phyloP scores from a whole-genome alignment of 495 filamentous ascomycete genomes.

The Talaromyces thailandensis region DNA sequence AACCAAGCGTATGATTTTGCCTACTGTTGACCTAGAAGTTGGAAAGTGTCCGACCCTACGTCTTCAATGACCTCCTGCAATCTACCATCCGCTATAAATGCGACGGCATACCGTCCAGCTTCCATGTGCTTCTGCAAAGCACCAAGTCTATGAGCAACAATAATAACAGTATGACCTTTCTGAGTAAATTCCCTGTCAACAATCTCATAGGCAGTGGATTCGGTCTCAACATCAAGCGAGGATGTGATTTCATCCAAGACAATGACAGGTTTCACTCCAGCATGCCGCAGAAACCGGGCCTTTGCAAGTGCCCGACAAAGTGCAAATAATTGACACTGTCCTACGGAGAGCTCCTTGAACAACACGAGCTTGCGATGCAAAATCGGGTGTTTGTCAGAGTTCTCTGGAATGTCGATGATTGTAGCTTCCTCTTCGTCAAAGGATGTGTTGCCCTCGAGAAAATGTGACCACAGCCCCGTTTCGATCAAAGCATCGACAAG shows the following conservation, averaged over 20 bases:
- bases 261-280: slow-evolving; percentile 1
- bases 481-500: slow-evolving; percentile 28
- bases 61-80: neutral
- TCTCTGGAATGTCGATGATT: neutral
- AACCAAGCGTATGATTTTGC: neutral
- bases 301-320: slow-evolving; percentile 1
- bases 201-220: neutral
- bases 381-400: neutral
- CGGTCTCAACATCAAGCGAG: slow-evolving; percentile 6
- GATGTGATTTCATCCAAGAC: slow-evolving; percentile 7
- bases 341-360: neutral
- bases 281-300: neutral
- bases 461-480: slow-evolving; percentile 27
- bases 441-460: slow-evolving; percentile 13
- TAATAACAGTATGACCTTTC: slow-evolving; percentile 4
- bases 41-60: neutral
- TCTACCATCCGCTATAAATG: neutral
- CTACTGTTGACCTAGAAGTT: neutral
- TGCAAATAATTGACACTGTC: neutral
- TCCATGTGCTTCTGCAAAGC: neutral
- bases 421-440: neutral
- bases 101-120: neutral
- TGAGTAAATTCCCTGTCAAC: slow-evolving; percentile 5
- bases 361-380: neutral
- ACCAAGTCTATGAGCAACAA: slow-evolving; percentile 5